Conservation (phyloP, 2,329 filamentous ascomycete species). For the Geoglossum cookeanum region DNA sequence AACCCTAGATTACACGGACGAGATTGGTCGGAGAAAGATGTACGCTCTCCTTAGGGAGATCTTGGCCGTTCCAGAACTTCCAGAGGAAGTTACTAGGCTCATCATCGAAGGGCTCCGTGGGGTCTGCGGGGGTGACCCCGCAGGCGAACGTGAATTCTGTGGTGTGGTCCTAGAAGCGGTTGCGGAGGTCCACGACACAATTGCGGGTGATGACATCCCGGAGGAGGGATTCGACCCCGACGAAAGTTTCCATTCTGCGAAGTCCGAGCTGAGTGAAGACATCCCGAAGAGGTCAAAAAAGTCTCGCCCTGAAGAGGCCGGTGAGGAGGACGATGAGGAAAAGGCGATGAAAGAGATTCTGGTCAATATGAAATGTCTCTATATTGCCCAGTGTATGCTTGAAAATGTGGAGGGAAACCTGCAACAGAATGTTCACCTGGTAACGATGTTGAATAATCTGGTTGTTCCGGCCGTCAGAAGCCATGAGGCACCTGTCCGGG, state of each 20-base stretch:
- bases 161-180: slow-evolving; percentile 80
- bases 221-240: slow-evolving; percentile 25
- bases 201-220: slow-evolving; percentile 38
- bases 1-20: slow-evolving; percentile 92
- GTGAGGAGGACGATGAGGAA: slow-evolving; percentile 42
- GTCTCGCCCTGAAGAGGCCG: slow-evolving; percentile 22
- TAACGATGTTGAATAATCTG: slow-evolving; percentile 94
- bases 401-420: slow-evolving; percentile 78
- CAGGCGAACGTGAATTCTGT: slow-evolving; percentile 66
- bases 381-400: slow-evolving; percentile 95
- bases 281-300: slow-evolving; percentile 22
- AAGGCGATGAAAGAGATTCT: slow-evolving; percentile 82
- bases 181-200: slow-evolving; percentile 89
- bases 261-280: slow-evolving; percentile 59
- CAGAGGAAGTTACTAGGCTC: slow-evolving; percentile 83
- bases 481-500: slow-evolving; percentile 80
- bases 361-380: slow-evolving; percentile 95
- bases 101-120: slow-evolving; percentile 63
- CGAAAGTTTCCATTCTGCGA: slow-evolving; percentile 86
- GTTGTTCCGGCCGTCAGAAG: slow-evolving; percentile 89
- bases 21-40: slow-evolving; percentile 90
- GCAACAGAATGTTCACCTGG: slow-evolving; percentile 77
- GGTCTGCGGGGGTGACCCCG: slow-evolving; percentile 57
- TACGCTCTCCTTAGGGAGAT: slow-evolving; percentile 75
- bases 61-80: slow-evolving; percentile 67